A percentile compares a stretch with the other conserved stretches of the same genome.
phyloP scores from a whole-genome alignment of 768 basidiomycete species.

The Suillus fuscotomentosus region DNA sequence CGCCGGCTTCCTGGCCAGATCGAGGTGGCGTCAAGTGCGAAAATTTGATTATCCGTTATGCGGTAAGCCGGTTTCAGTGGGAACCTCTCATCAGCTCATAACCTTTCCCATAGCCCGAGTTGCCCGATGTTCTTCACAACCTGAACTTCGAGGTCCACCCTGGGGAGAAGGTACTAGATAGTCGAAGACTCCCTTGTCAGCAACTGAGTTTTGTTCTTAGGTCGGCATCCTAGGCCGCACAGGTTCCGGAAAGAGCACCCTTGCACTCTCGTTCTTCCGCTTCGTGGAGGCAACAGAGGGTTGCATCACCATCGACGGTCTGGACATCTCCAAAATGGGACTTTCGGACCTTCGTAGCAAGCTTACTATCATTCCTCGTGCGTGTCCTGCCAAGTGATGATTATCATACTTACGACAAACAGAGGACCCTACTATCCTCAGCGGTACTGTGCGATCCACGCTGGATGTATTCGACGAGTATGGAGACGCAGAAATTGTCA shows the following conservation, averaged over 20 bases:
- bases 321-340: conserved; percentile 78
- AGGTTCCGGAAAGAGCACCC: conserved; percentile 74
- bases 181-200: neutral
- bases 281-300: conserved; percentile 87
- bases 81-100: neutral
- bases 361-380: conserved; percentile 76
- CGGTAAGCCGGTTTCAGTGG: conserved; percentile 45
- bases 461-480: conserved; percentile 88
- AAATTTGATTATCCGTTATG: conserved; percentile 74
- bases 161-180: conserved; percentile 62
- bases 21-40: conserved; percentile 68
- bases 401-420: conserved; percentile 7
- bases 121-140: conserved; percentile 82
- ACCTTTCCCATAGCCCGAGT: conserved; percentile 57
- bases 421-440: conserved; percentile 91
- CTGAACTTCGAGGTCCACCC: conserved; percentile 72
- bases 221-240: conserved; percentile 72
- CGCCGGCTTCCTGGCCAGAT: conserved; percentile 76
- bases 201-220: conserved; percentile 29
- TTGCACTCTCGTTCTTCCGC: conserved; percentile 84
- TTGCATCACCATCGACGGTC: conserved; percentile 69
- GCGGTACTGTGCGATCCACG: conserved; percentile 76
- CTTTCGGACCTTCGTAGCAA: conserved; percentile 77
- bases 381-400: conserved; percentile 20
- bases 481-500: conserved; percentile 76